phyloP scores from a whole-genome alignment of 768 basidiomycete genomes.

The Tricholoma sp. region DNA sequence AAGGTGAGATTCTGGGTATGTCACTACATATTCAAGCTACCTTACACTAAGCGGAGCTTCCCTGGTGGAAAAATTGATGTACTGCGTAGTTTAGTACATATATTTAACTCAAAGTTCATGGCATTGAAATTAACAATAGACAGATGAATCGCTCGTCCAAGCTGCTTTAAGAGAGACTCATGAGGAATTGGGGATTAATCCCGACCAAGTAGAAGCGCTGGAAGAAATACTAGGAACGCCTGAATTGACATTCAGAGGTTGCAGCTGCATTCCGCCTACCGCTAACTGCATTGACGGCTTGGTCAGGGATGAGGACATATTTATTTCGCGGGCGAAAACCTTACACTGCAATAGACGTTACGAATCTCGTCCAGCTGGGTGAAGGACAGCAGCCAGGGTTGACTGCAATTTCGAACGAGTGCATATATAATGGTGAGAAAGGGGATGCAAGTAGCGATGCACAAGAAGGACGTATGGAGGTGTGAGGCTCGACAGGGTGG shows the following conservation, averaged over 20 bases:
- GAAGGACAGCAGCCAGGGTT: conserved; percentile 13
- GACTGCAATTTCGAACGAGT: conserved; percentile 25
- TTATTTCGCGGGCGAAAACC: conserved; percentile 52
- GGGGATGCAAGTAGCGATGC: conserved; percentile 38
- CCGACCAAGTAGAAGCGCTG: conserved; percentile 58
- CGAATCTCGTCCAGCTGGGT: conserved; percentile 41
- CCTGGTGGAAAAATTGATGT: conserved; percentile 70
- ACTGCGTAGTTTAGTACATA: conserved; percentile 27
- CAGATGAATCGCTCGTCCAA: conserved; percentile 53
- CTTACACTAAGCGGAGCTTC: conserved; percentile 41
- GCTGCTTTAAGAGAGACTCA: conserved; percentile 68
- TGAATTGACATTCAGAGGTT: conserved; percentile 59
- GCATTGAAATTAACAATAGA: conserved; percentile 1
- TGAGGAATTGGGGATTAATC: conserved; percentile 65
- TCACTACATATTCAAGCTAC: background rate
- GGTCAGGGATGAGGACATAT: conserved; percentile 41
- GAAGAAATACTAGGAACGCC: conserved; percentile 63
- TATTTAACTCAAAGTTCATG: too few relatives aligned
- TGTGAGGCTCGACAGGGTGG: conserved; percentile 86
- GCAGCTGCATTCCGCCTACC: conserved; percentile 70
- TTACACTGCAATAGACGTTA: conserved; percentile 66
- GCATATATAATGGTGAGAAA: conserved; percentile 17
- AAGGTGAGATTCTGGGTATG: conserved; percentile 39
- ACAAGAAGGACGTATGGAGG: conserved; percentile 48
- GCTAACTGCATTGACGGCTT: conserved; percentile 43